Base-by-base conservation (phyloP, 768 basidiomycete genomes). In the Lanmaoa pseudosensibilis region DNA sequence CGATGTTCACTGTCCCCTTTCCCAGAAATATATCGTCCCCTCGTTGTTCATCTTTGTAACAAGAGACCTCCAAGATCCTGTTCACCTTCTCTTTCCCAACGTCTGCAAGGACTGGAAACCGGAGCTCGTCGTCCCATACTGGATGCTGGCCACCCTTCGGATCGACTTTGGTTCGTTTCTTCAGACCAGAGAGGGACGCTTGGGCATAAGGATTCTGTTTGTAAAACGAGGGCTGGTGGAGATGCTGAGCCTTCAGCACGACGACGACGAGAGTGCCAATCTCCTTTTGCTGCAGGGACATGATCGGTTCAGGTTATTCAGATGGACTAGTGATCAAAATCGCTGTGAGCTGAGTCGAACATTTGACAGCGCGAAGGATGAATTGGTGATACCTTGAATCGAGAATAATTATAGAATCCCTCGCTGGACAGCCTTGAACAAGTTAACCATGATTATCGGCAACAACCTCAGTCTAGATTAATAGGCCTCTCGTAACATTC, bases 121-220 rank as follows among this genome's bases (percentile, higher is more conserved):
- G 83, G 50, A 95, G 71, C 71, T 97, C 94, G 34, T 85, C 85
- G 67, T 97, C 94, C 93, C 94, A 98, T 56, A 87, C 83, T 2
- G 95, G 95, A 71, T 92, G 89, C 67, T 98, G 95, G 0, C 95
- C 95, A 3, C 94, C 94, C 67, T 87, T 92, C 61, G 85, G 78
- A 65, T 92, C 88, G 56, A 86, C 80, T 51, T 82, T 77, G 1
- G 92, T 94, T 55, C 82, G 81, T 66, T 90, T 84, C 50, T 81
- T 85, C 18, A 75, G 75, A 38, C 85, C 84, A 70, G 77, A 73
- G 55, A 94, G 73, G 3, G 77, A 74, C 7, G 84, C 77, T 60
- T 88, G 80, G 4, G 86, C 87, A 68, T 86, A 96, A 2, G 90
- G 93, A 72, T 95, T 90, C 68, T 96, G 94, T 71, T 97, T 98